Conservation (phyloP, 768 basidiomycete genomes). For the Tylopilus plumbeoviolaceoides region DNA sequence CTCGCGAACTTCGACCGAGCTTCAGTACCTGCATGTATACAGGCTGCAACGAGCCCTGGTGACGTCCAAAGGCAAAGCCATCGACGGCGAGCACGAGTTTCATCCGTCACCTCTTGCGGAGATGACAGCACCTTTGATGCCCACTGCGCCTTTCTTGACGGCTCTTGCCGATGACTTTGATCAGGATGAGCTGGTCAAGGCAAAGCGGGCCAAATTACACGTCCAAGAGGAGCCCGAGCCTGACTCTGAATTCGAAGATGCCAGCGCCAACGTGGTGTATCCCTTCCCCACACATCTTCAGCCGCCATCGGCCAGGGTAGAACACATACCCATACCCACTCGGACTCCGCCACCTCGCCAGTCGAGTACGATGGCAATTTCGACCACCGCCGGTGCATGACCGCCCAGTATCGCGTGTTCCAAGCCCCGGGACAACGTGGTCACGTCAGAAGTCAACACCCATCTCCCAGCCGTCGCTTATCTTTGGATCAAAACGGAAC, state of each 20-base stretch:
- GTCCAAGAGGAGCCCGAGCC: slow-evolving; percentile 22
- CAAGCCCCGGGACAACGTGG: slow-evolving; percentile 26
- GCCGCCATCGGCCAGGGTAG: slow-evolving; percentile 14
- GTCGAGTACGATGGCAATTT: slow-evolving; percentile 27
- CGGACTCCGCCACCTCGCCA: slow-evolving; percentile 27
- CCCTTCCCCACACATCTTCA: slow-evolving; percentile 29
- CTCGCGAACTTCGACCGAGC: slow-evolving; percentile 18
- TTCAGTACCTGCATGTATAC: slow-evolving; percentile 25
- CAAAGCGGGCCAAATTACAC: slow-evolving; percentile 14
- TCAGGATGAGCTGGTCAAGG: slow-evolving; percentile 23
- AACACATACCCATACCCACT: slow-evolving; percentile 30
- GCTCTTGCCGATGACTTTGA: slow-evolving; percentile 30
- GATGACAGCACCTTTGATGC: slow-evolving; percentile 22
- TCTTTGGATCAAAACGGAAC: slow-evolving; percentile 28
- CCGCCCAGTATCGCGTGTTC: slow-evolving; percentile 21
- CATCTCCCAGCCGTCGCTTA: slow-evolving; percentile 25
- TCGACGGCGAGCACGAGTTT: slow-evolving; percentile 27
- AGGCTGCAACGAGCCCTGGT: slow-evolving; percentile 18
- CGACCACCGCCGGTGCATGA: slow-evolving; percentile 23
- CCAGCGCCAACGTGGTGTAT: slow-evolving; percentile 2
- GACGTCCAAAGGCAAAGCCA: slow-evolving; percentile 20
- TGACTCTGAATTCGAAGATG: slow-evolving; percentile 25
- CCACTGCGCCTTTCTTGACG: slow-evolving; percentile 26
- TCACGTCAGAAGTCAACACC: slow-evolving; percentile 28
- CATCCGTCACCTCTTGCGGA: slow-evolving; percentile 32